Evolutionary conservation across 441 rosid species (phyloP), one percentile per base, ranked within the genome.

Genomic region (Aquilaria agallochum): DNA sequence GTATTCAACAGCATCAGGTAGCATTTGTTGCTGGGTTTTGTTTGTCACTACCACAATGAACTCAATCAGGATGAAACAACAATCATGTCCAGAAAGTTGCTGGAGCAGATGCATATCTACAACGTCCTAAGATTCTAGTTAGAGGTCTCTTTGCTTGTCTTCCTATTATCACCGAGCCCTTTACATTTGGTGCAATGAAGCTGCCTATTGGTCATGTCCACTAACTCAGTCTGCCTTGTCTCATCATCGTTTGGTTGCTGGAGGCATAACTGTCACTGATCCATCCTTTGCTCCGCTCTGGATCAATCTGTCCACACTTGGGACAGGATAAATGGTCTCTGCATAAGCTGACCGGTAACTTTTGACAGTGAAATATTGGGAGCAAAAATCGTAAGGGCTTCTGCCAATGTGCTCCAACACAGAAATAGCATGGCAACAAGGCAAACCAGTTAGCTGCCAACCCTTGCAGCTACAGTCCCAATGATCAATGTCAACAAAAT

Each of bases 171-270:
- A 59, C 88, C 91, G 40, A 79, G 73, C 50, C 88, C 86, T 71
- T 85, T 85, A 77, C 91, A 85, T 69, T 76, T 78, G 83, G 88
- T 85, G 67, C 91, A 85, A 46, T 80, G 91, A 27, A 82, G 81
- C 69, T 79, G 86, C 60, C 86, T 78, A 67, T 80, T 85, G 27
- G 77, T 77, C 62, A 79, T 61, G 40, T 83, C 91, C 13, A 69
- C 58, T 31, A 80, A 73, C 62, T 83, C 87, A 10, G 61, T 68
- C 30, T 77, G 76, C 68, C 81, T 83, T 73, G 71, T 69, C 77
- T 83, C 84, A 83, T 13, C 84, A 79, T 31, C 88, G 78, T 63
- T 76, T 75, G 12, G 82, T 80, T 1, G 86, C 81, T 2, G 88
- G 88, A 20, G 91, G 91, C 5, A 80, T 83, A 55, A 83, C 86